A percentile compares a stretch with the other conserved stretches of the same genome.
These are phyloP conservation scores for Rosa multiflora DNA, from an alignment of 306 rosid species.

Conservation along the genomic window DNA sequence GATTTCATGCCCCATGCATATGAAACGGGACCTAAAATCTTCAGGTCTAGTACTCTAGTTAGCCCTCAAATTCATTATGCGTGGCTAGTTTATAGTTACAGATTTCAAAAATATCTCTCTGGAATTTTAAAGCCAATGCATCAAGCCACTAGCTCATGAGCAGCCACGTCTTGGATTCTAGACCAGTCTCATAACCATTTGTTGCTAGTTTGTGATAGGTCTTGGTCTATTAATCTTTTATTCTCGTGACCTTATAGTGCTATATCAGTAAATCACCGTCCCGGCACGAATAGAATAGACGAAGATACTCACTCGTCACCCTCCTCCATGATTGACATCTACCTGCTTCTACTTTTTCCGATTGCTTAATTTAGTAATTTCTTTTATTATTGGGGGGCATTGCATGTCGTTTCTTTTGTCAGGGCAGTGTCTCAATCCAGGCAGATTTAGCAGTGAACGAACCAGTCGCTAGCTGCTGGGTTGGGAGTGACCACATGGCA, in stretches of 20 bases:
- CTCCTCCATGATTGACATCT: neutral
- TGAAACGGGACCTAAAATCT: neutral
- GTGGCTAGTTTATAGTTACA: neutral
- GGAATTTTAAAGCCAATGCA: neutral
- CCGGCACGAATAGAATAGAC: neutral
- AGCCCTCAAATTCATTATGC: neutral
- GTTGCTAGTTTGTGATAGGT: neutral
- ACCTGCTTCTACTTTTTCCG: neutral
- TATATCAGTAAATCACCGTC: neutral
- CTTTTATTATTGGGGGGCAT: neutral
- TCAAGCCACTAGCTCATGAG: neutral
- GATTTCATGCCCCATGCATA: neutral
- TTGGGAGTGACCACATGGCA: neutral
- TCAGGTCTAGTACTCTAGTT: neutral
- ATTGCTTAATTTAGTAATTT: neutral
- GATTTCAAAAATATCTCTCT: neutral
- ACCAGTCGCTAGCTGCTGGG: neutral
- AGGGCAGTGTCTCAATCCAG: conserved; percentile 1
- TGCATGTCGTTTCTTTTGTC: neutral
- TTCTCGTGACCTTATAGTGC: neutral
- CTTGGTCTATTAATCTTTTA: neutral
- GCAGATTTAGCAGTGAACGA: neutral
- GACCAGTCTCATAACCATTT: neutral
- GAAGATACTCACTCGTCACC: too few species aligned
- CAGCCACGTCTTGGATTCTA: neutral